Base-by-base conservation (phyloP, 1,139 yeast species). In the Yamadazyma siamensis region DNA sequence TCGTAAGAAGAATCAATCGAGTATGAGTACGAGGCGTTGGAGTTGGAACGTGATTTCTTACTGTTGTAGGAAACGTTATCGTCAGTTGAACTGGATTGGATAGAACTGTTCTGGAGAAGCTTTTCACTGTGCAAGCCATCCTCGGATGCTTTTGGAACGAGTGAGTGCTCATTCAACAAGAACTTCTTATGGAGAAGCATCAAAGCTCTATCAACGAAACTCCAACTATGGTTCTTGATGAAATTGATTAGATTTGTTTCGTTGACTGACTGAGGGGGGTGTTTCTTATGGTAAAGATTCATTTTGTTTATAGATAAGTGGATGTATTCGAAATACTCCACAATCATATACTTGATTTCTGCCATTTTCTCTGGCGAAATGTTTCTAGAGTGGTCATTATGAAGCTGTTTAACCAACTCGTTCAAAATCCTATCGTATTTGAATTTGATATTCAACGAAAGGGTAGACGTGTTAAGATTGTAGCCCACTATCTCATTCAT, bases 121-220 rank as follows among this genome's bases (percentile, higher is more conserved):
- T 25, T 23, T 2, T 28, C 14, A 14, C 27, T 23, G 12, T 19
- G 15, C 23, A 29, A 20, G 6, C 21, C 24, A 12, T 19, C 20
- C 10, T 29, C 32, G 3, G 20, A 8, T 8, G 18, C 10, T 4
- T 19, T 21, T 6, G 19, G 2, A 11, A 9, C 23, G 20, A 19
- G n/a, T n/a, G 26, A 13, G 23, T 35, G 36, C 19, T 61, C 62
- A 19, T 64, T 55, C 39, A 65, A 49, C 17, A 74, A 49, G 10
- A 74, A 71, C 43, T 73, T 74, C 45, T 75, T 72, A 44, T 77
- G 82, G 12, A 77, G 50, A 35, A 76, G 57, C 60, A 76, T 65
- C 25, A 71, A 45, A 1, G 79, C 76, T 32, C 81, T 61, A 45
- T 77, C 82, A 21, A 75, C 77, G 49, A 71, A 71, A 54, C 61